phyloP scores from a whole-genome alignment of 352 stramenopile genomes.

The Globisporangium radiosum region DNA sequence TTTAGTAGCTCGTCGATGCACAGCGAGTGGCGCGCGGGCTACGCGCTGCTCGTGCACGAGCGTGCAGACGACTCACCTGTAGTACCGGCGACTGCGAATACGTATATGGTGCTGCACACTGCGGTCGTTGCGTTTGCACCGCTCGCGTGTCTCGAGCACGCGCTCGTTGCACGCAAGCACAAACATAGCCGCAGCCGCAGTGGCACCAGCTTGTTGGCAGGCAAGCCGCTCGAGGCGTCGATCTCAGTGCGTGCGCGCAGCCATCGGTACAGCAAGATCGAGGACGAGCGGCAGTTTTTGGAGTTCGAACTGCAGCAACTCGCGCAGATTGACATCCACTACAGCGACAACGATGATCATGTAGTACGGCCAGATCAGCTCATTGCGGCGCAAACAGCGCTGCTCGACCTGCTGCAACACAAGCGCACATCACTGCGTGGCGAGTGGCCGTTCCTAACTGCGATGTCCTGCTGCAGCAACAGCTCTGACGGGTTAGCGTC shows the following conservation, averaged over 20 bases:
- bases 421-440: slow-evolving; percentile 13
- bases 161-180: slow-evolving; percentile 13
- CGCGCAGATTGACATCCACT: not conserved
- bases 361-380: slow-evolving; percentile 8
- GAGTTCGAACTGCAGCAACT: slow-evolving; percentile 29
- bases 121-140: slow-evolving; percentile 32
- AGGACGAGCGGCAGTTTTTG: slow-evolving; percentile 35
- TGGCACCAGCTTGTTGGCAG: slow-evolving; percentile 11
- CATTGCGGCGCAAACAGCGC: slow-evolving; percentile 14
- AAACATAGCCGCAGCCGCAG: too few relatives aligned
- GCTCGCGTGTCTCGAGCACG: slow-evolving; percentile 30
- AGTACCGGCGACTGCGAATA: not conserved
- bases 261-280: slow-evolving; percentile 22
- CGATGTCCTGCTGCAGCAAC: slow-evolving; percentile 8
- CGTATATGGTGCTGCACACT: slow-evolving; percentile 33
- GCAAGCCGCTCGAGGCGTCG: slow-evolving; percentile 21
- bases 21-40: slow-evolving; percentile 39
- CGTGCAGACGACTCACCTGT: slow-evolving; percentile 2
- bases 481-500: slow-evolving; percentile 8
- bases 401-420: slow-evolving; percentile 24
- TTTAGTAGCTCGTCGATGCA: slow-evolving; percentile 28
- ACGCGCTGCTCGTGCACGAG: slow-evolving; percentile 32
- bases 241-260: slow-evolving; percentile 31
- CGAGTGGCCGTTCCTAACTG: slow-evolving; percentile 25
- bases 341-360: not conserved